Conservation (phyloP, 306 rosid genomes). For the Carpinus viminea region DNA sequence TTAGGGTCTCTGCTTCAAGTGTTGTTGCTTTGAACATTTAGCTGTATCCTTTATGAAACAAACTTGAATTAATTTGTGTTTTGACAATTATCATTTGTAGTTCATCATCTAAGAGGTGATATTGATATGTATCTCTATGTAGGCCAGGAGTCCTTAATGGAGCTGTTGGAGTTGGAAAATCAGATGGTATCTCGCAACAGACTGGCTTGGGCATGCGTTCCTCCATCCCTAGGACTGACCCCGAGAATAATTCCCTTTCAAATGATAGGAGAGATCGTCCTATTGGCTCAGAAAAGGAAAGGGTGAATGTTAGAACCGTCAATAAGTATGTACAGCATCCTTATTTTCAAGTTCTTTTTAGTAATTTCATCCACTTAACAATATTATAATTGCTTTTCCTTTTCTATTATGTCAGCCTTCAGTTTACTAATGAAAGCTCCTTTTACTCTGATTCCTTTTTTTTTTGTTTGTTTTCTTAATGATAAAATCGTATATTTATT, state of each 20-base stretch:
- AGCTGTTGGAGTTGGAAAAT: constrained; percentile 72
- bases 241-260: constrained; percentile 64
- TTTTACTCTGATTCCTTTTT: constrained; percentile 19
- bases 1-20: constrained; percentile 26
- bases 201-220: constrained; percentile 76
- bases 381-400: neutral
- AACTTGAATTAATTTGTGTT: neutral
- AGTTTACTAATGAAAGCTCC: constrained; percentile 8
- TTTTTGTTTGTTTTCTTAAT: constrained; percentile 7
- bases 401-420: constrained; percentile 11
- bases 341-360: neutral
- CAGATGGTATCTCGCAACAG: constrained; percentile 74
- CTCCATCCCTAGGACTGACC: constrained; percentile 74
- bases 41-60: constrained; percentile 20
- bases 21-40: constrained; percentile 14
- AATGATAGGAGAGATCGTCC: constrained; percentile 83
- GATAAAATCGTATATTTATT: constrained; percentile 22
- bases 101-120: constrained; percentile 24
- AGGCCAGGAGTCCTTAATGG: constrained; percentile 85
- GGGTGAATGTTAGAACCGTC: constrained; percentile 71
- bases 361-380: neutral
- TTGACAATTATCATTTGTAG: neutral
- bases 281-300: constrained; percentile 79
- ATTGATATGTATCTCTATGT: constrained; percentile 29
- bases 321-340: constrained; percentile 65